Base-by-base conservation (phyloP, 2,329 filamentous ascomycete genomes). In the Gnomoniopsis sp. region DNA sequence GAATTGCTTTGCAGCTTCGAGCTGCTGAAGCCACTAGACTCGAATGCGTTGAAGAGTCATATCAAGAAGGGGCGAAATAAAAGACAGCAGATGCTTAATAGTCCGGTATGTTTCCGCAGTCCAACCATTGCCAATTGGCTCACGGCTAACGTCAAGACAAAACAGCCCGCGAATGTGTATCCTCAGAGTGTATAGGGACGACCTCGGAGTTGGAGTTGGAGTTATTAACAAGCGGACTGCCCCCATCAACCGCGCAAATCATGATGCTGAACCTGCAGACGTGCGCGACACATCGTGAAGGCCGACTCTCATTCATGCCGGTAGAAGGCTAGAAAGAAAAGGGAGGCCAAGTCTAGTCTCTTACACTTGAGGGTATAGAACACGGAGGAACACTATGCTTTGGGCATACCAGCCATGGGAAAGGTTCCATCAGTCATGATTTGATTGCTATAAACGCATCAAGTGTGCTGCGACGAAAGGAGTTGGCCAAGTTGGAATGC, bases 21-120 rank as follows among this genome's bases (percentile, higher is more conserved):
- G 75, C 81, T 99, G 17, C 82, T 99, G 61, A 99, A 99, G 74
- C 95, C 95, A 8, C 82, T 99, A 49, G 95, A 99, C 74, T 97
- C 93, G 14, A 96, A 90, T 67, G 93, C 93, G 36, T 80, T 99
- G 62, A 99, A 99, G 83, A 97, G 89, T 67, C 95, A 99, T 71
- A 99, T 99, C 75, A 99, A 99, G 80, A 98, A 97, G 79, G 93
- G 93, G 62, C 85, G 93, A 62, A 96, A 93, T 76, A 96, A 96
- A 80, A 85, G 93, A 62, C 91, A 96, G 74, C 93, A 88, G 75
- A 96, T 96, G 84, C 82, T 97, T 61, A 97, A 96, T 81, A 96
- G 92, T 79, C 93, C 93, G 71, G 91, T 96, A 87, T 78, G 91
- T 88, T 52, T 3, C 15, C n/a, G 11, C 19, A 6, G 41, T 11